Base-by-base conservation (phyloP, 169 alveolate species). In the Plasmodium berghei region DNA sequence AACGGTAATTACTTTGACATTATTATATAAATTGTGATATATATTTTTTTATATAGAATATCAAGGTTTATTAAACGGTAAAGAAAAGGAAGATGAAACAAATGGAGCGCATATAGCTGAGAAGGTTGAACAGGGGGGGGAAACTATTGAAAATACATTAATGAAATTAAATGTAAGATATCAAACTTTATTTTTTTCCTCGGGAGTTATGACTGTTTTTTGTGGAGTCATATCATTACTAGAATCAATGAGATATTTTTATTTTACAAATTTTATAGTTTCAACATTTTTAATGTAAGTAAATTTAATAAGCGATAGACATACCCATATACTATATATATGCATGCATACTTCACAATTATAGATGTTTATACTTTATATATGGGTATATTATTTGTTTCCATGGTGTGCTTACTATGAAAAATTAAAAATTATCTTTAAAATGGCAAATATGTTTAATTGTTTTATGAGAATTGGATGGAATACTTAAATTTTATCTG, bases 61-160 rank as follows among this genome's bases (percentile, higher is more conserved):
- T 59, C 89, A 77, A 66, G 80, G 80, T n/a, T 71, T 77, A 52
- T 26, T 77, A 71, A 77, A 77, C 70, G 55, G 80, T 26, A 77
- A 77, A 64, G 89, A 77, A 26, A 20, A 77, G 45, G 89, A 77
- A 54, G 89, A 77, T 63, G 89, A 77, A 54, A 64, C 72, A 9
- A 77, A 77, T 58, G 77, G 89, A 5, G 80, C 89, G 2, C 89
- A 77, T 59, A 63, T 77, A 69, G 89, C 89, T 49, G 89, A 77
- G 64, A 77, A 77, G 70, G 89, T 96, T 89, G 97, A 95, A 77
- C 91, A 94, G 54, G 98, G 98, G 20, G 98, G 98, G 18, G 98
- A 96, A 52, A 90, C 96, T 18, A 93, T 96, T 62, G 98, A 96
- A 90, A 95, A 95, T 85, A 92, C 97, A n/a, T 94, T 96, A 46